Evolutionary conservation across 1,139 yeast genomes (phyloP).

Genomic region (Candida sp.): DNA sequence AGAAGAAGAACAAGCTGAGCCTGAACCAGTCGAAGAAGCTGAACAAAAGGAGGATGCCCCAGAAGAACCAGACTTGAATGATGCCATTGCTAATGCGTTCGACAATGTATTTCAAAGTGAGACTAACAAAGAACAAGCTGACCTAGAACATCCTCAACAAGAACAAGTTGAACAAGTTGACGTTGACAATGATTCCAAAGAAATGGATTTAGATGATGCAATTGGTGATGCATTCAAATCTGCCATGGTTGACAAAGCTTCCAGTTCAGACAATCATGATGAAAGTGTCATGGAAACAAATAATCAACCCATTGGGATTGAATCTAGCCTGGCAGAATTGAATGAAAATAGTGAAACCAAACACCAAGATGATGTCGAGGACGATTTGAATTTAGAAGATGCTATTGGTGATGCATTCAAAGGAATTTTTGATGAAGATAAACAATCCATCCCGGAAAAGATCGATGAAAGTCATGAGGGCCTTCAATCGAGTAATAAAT

Average conservation of each 20-base stretch:
- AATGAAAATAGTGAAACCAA: no score
- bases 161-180: no score
- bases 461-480: background rate
- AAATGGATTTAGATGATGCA: slow-evolving; percentile 11
- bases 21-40: background rate
- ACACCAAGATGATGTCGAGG: slow-evolving; percentile 2
- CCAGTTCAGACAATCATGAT: background rate
- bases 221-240: slow-evolving; percentile 12
- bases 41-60: no score
- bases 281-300: no score
- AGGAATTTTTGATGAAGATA: slow-evolving; percentile 1
- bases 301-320: no score
- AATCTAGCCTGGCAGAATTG: no score
- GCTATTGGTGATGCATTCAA: slow-evolving; percentile 20
- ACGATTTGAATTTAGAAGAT: slow-evolving; percentile 13
- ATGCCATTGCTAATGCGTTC: slow-evolving; percentile 16
- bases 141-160: no score
- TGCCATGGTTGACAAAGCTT: background rate
- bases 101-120: background rate
- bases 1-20: slow-evolving; percentile 2
- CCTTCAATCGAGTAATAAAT: background rate
- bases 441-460: background rate
- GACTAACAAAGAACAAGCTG: background rate
- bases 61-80: slow-evolving; percentile 9
- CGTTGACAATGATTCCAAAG: background rate